Evolutionary conservation across 495 filamentous ascomycete species (phyloP).

Genomic region (Rhypophila decipiens): DNA sequence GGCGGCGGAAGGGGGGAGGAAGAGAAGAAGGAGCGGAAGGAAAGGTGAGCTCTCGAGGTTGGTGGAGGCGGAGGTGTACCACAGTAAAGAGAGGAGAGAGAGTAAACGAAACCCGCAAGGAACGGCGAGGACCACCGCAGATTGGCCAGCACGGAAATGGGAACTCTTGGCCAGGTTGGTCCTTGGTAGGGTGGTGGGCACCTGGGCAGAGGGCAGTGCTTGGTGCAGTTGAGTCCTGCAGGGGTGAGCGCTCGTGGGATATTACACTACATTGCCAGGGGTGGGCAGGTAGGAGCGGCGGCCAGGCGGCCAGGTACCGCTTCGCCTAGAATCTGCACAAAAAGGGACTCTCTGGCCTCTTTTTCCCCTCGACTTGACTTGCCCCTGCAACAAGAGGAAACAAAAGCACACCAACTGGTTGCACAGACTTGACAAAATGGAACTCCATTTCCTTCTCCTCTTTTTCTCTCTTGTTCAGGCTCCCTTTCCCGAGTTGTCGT

Average conservation of each 20-base stretch:
- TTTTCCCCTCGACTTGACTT: too few species aligned
- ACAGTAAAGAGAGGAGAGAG: slow-evolving; percentile 13
- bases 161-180: neutral
- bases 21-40: slow-evolving; percentile 7
- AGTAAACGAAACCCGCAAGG: slow-evolving; percentile 7
- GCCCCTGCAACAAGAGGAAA: too few species aligned
- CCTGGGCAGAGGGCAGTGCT: neutral
- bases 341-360: too few species aligned
- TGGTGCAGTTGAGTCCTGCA: neutral
- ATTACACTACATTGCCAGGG: slow-evolving; percentile 16
- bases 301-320: slow-evolving; percentile 1
- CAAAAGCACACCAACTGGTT: too few species aligned
- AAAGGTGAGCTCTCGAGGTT: slow-evolving; percentile 10
- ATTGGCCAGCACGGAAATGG: slow-evolving; percentile 15
- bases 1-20: slow-evolving; percentile 11
- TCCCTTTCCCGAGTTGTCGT: too few species aligned
- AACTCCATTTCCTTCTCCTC: too few species aligned
- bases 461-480: too few species aligned
- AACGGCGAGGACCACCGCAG: slow-evolving; percentile 16
- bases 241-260: slow-evolving; percentile 17
- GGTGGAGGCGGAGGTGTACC: slow-evolving; percentile 13
- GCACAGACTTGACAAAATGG: too few species aligned
- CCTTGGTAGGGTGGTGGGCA: slow-evolving; percentile 3
- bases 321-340: neutral
- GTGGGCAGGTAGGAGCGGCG: slow-evolving; percentile 11